These are phyloP conservation scores for Scortechinia acanthostroma DNA, from an alignment of 2,329 filamentous ascomycete species.

Conservation along the genomic window DNA sequence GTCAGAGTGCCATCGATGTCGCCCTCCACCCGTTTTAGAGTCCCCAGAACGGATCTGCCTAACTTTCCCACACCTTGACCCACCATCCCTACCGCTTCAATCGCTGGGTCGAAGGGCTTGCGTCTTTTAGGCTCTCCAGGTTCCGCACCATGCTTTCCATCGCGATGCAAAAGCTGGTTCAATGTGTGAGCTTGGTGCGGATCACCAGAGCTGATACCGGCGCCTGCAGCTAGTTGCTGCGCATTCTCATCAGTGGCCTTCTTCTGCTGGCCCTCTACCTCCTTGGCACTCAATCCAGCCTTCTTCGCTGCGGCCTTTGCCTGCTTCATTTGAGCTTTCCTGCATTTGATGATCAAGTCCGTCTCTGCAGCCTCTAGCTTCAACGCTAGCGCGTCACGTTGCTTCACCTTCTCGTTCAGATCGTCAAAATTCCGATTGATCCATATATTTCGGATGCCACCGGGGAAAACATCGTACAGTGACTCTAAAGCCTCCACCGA, in stretches of 20 bases:
- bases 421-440: constrained; percentile 84
- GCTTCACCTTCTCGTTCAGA: constrained; percentile 75
- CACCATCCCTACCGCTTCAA: neutral
- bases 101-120: neutral
- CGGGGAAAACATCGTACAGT: constrained; percentile 91
- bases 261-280: constrained; percentile 39
- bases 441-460: constrained; percentile 92
- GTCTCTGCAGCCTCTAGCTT: constrained; percentile 78
- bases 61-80: neutral
- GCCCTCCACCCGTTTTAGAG: neutral
- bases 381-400: constrained; percentile 64
- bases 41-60: neutral
- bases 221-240: constrained; percentile 38
- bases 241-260: constrained; percentile 37
- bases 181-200: neutral
- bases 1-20: neutral
- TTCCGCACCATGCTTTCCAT: neutral
- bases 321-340: constrained; percentile 71
- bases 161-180: neutral
- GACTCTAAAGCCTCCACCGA: constrained; percentile 73
- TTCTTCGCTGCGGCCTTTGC: constrained; percentile 57
- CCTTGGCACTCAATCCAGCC: constrained; percentile 40
- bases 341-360: constrained; percentile 71
- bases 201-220: constrained; percentile 18
- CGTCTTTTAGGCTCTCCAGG: neutral